Base-by-base conservation (phyloP, 306 rosid genomes). In the Mucuna pruriens region DNA sequence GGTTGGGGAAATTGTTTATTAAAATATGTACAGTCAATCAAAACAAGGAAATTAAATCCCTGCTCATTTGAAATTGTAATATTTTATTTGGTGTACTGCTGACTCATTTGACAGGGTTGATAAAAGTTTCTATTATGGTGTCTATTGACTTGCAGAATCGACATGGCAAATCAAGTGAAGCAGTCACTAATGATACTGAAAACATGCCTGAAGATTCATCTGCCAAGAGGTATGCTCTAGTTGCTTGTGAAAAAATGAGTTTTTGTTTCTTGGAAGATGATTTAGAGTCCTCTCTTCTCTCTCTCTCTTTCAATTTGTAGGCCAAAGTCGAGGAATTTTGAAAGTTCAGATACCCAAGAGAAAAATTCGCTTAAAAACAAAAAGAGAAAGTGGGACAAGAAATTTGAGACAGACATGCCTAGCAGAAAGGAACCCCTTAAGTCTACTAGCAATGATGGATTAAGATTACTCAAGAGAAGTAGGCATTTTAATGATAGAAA, bases 91-190 rank as follows among this genome's bases (percentile, higher is more conserved):
- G 33, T 67, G 8, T 75, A 19, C 23, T 54, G 40, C 58, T 67
- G 70, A 71, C 65, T 49, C 38, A 55, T 82, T 42, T 48, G 40
- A 54, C 39, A 4, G 58, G n/a, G 52, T 19, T 57, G 60, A 74
- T 57, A 23, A 67, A 71, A 74, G 31, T 82, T 73, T 52, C 6
- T 36, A 8, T 79, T 22, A 17, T 58, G 25, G 44, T 80, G 38
- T 23, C 23, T 58, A 12, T 79, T 70, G 46, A 58, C 51, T 34
- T 84, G 87, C 93, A 93, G 99, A 93, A 87, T 83, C 98, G 97
- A 76, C 97, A 85, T 82, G 88, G 84, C 71, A 90, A 89, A 85
- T 72, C 86, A 58, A 86, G 81, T 76, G 92, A 82, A 69, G 82
- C 76, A 80, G 89, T 49, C 33, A 44, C 71, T 7, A 49, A 80